Conservation (phyloP, 805 yeast genomes). For the Sporopachydermia lactativora region DNA sequence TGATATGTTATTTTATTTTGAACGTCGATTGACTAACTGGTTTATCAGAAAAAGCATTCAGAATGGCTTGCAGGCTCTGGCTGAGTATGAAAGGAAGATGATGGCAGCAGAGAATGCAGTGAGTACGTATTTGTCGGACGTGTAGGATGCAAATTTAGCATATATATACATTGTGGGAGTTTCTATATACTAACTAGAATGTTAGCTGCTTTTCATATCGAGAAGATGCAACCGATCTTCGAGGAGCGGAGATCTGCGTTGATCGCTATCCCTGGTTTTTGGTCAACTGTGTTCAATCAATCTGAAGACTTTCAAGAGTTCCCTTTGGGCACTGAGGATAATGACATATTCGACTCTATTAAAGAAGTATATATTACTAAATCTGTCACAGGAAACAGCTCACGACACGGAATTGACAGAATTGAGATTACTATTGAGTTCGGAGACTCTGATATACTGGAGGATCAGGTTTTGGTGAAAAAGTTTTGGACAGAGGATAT, state of each 20-base stretch:
- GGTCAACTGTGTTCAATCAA: conserved; percentile 2
- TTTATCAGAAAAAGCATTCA: not conserved
- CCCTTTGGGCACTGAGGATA: not conserved
- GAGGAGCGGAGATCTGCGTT: not conserved
- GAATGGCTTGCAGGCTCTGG: not conserved
- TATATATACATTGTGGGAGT: too few species aligned
- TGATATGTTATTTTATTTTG: too few species aligned
- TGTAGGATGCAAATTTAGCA: too few species aligned
- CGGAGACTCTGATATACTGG: not conserved
- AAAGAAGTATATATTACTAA: not conserved
- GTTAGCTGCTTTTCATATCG: conserved; percentile 2
- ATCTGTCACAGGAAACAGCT: not conserved
- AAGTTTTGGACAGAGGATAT: not conserved
- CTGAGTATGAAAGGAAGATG: not conserved
- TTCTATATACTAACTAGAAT: not conserved
- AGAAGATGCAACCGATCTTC: conserved; percentile 1
- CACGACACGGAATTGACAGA: not conserved
- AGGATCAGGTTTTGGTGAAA: not conserved
- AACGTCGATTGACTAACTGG: too few species aligned
- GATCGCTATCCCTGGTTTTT: conserved; percentile 2
- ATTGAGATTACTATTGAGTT: conserved; percentile 1
- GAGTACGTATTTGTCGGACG: too few species aligned
- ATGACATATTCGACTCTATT: not conserved
- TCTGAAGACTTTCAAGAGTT: conserved; percentile 2
- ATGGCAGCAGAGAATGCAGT: not conserved